Conservation (phyloP, 768 basidiomycete species). For the Agaricus subrufescens region DNA sequence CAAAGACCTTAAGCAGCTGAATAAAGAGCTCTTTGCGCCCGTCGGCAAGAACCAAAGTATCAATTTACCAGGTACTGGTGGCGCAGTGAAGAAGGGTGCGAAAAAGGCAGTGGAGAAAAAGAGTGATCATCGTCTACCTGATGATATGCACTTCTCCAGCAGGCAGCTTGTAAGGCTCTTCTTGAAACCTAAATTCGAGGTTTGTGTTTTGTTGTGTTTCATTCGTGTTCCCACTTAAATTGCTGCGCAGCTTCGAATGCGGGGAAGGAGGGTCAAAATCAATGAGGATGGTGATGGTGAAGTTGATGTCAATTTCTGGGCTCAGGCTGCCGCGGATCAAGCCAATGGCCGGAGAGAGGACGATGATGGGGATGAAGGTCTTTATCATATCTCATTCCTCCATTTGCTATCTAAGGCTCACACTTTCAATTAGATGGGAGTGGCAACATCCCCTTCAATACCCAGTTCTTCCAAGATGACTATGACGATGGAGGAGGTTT, state of each 20-base stretch:
- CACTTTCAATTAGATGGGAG: conserved; percentile 32
- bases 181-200: conserved; percentile 93
- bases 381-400: conserved; percentile 17
- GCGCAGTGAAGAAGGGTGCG: conserved; percentile 37
- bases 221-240: conserved; percentile 3
- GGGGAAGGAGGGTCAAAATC: conserved; percentile 57
- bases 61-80: conserved; percentile 54
- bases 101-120: conserved; percentile 62
- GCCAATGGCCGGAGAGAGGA: conserved; percentile 39
- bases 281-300: conserved; percentile 75
- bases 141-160: conserved; percentile 97
- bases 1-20: conserved; percentile 54
- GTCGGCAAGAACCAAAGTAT: conserved; percentile 67
- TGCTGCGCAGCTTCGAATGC: conserved; percentile 73
- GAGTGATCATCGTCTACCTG: conserved; percentile 78
- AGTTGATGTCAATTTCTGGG: conserved; percentile 97
- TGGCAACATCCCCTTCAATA: conserved; percentile 77
- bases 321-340: conserved; percentile 85
- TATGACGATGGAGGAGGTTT: conserved; percentile 75
- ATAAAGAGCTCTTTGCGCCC: conserved; percentile 76
- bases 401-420: not conserved
- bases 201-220: conserved; percentile 32
- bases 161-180: conserved; percentile 88
- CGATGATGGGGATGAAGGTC: conserved; percentile 58
- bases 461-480: conserved; percentile 96